Conservation (phyloP, 2,329 filamentous ascomycete species). For the Fusarium sp. region DNA sequence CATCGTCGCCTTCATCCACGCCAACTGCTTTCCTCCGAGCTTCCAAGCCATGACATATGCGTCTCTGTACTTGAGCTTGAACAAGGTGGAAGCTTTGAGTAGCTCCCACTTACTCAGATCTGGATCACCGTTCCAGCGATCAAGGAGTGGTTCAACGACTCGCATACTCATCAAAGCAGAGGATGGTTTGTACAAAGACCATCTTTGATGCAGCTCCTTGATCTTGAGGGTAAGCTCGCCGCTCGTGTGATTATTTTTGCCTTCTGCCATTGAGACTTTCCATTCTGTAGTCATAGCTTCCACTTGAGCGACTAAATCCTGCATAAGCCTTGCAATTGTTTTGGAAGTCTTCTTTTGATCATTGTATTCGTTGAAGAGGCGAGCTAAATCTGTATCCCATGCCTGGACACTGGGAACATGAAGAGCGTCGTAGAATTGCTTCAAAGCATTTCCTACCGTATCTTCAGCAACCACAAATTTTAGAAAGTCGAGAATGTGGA, state of each 20-base stretch:
- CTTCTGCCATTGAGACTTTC: constrained; percentile 41
- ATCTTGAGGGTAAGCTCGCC: constrained; percentile 46
- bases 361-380: constrained; percentile 51
- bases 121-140: constrained; percentile 37
- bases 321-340: constrained; percentile 49
- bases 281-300: constrained; percentile 47
- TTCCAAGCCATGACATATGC: constrained; percentile 56
- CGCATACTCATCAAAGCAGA: constrained; percentile 34
- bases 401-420: constrained; percentile 33
- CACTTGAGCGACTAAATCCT: constrained; percentile 51
- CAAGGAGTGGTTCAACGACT: constrained; percentile 46
- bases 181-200: constrained; percentile 56
- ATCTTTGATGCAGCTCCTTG: constrained; percentile 53
- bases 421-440: constrained; percentile 46
- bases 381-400: constrained; percentile 54
- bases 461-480: constrained; percentile 64
- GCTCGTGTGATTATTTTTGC: constrained; percentile 45
- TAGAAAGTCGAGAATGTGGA: constrained; percentile 72
- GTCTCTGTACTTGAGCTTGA: constrained; percentile 51
- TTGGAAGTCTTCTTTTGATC: constrained; percentile 40
- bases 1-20: constrained; percentile 56
- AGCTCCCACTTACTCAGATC: constrained; percentile 58
- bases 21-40: constrained; percentile 62
- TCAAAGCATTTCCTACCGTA: constrained; percentile 53
- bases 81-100: constrained; percentile 62